A percentile compares a stretch with the other conserved stretches of the same genome.
phyloP scores from a whole-genome alignment of 139 green algal species.

The Chlorella sp. region DNA sequence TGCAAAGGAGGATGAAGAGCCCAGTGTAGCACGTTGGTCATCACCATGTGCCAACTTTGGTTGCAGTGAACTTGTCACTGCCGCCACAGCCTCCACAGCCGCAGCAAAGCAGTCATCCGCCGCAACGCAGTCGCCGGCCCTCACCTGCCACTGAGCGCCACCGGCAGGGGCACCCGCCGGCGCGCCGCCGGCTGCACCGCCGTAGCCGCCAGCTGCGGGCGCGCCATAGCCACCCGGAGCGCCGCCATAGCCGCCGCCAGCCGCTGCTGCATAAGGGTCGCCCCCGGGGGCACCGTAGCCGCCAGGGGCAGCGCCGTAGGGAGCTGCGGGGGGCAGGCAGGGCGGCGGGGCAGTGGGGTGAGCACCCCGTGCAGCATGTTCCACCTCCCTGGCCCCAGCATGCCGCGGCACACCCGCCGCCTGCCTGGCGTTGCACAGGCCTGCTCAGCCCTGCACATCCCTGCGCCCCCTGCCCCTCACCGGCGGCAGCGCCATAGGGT shows the following conservation, averaged over 20 bases:
- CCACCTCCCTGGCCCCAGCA: too few relatives aligned
- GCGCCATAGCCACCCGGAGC: slow-evolving; percentile 8
- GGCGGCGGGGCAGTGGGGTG: neutral
- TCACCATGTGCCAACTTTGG: neutral
- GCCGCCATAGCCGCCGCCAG: neutral
- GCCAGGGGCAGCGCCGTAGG: slow-evolving; percentile 14
- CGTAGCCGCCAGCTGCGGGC: slow-evolving; percentile 19
- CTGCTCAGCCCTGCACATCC: too few relatives aligned
- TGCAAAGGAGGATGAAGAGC: slow-evolving; percentile 52
- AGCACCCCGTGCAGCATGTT: neutral
- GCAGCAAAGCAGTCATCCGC: too few relatives aligned
- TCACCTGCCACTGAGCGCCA: too few relatives aligned
- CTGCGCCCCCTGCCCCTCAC: neutral
- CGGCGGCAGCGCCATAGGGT: neutral
- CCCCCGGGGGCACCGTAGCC: neutral
- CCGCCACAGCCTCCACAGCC: too few relatives aligned
- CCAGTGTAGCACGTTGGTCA: neutral
- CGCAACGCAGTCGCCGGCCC: too few relatives aligned
- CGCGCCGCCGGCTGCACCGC: neutral
- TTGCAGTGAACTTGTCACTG: neutral
- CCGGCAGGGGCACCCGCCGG: neutral
- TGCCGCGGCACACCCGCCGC: too few relatives aligned
- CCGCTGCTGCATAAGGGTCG: slow-evolving; percentile 15
- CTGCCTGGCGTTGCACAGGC: too few relatives aligned
- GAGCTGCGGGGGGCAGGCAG: slow-evolving; percentile 16